phyloP scores from a whole-genome alignment of 2,329 filamentous ascomycete genomes.

The Myriangium duriaei region DNA sequence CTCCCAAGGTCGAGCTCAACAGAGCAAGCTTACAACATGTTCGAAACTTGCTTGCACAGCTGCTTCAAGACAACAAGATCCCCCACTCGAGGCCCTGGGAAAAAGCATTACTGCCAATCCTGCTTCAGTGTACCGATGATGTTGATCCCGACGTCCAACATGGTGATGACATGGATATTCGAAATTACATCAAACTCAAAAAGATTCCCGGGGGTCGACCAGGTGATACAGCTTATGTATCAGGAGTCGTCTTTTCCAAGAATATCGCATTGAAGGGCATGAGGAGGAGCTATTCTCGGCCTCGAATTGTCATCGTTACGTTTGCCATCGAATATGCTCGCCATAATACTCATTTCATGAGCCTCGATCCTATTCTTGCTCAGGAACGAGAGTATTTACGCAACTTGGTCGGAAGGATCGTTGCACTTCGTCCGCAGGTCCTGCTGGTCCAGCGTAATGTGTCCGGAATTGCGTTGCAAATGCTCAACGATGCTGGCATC shows the following conservation, averaged over 20 bases:
- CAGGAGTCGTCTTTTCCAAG: conserved; percentile 93
- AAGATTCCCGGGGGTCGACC: conserved; percentile 86
- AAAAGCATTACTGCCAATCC: conserved; percentile 75
- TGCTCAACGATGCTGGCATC: conserved; percentile 77
- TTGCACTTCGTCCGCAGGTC: conserved; percentile 70
- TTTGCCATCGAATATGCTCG: conserved; percentile 94
- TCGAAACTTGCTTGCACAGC: conserved; percentile 67
- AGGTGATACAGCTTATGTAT: conserved; percentile 89
- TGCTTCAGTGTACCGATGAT: conserved; percentile 83
- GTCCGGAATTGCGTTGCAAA: conserved; percentile 78
- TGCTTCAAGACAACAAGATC: conserved; percentile 65
- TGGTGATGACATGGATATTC: conserved; percentile 91
- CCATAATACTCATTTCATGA: conserved; percentile 94
- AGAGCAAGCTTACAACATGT: conserved; percentile 81
- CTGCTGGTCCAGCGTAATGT: conserved; percentile 89
- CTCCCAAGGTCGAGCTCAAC: conserved; percentile 73
- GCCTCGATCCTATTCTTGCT: conserved; percentile 86
- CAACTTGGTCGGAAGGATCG: conserved; percentile 84
- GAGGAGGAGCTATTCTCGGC: conserved; percentile 71
- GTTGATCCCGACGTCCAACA: conserved; percentile 83
- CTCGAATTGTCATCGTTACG: conserved; percentile 81
- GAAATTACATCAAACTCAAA: conserved; percentile 95
- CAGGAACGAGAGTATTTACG: conserved; percentile 90
- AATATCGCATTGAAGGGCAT: conserved; percentile 95
- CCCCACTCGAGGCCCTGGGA: conserved; percentile 71